These are phyloP conservation scores for Dioscorea cayenensis DNA, from an alignment of 116 monocot genomes.

Conservation along the genomic window DNA sequence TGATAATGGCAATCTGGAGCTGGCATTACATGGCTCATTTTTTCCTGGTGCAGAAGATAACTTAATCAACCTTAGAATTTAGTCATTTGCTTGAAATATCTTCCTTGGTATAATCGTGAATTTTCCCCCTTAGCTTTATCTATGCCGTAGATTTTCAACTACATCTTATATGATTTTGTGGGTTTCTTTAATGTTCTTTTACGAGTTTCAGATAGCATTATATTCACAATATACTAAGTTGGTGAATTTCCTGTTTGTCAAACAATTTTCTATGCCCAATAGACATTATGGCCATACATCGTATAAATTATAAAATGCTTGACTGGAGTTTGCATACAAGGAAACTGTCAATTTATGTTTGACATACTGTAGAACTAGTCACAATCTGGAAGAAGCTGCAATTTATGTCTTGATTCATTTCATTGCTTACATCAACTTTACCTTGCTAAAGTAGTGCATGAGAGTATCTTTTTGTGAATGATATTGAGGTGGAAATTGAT, in stretches of 20 bases:
- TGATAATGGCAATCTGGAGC: slow-evolving; percentile 82
- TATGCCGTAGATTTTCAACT: too few relatives aligned
- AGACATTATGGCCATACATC: too few relatives aligned
- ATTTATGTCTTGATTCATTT: neutral
- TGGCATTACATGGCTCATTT: slow-evolving; percentile 88
- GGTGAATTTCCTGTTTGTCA: too few relatives aligned
- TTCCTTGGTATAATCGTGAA: neutral
- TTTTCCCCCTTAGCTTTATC: neutral
- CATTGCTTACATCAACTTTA: neutral
- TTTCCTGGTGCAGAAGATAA: slow-evolving; percentile 59
- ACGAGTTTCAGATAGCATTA: too few relatives aligned
- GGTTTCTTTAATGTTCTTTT: too few relatives aligned
- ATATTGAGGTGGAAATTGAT: neutral
- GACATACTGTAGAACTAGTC: neutral
- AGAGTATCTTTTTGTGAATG: neutral
- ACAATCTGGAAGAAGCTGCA: neutral
- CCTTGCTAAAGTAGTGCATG: neutral
- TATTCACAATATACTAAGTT: too few relatives aligned
- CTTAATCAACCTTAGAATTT: neutral
- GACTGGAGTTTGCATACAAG: too few relatives aligned
- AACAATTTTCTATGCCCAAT: too few relatives aligned
- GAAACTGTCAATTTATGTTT: too few relatives aligned
- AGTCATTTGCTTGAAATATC: neutral
- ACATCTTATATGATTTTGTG: too few relatives aligned
- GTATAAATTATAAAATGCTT: too few relatives aligned